These are phyloP conservation scores for Penicillium robsamsonii DNA, from an alignment of 495 filamentous ascomycete species.

Conservation along the genomic window DNA sequence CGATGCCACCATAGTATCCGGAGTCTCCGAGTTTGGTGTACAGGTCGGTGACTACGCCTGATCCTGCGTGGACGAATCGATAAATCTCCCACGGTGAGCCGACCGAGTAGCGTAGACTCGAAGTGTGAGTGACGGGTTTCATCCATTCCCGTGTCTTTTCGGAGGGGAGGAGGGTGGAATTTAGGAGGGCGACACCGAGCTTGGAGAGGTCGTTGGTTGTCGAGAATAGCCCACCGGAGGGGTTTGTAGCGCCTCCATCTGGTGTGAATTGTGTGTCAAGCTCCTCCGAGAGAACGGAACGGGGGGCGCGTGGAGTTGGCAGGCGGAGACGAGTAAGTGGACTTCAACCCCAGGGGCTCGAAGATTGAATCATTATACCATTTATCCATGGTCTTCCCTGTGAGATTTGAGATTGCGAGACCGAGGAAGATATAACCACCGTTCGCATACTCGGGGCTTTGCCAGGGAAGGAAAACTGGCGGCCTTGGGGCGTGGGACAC, in stretches of 20 bases:
- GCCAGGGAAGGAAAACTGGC: conserved; percentile 47
- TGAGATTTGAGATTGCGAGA: conserved; percentile 54
- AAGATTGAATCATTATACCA: conserved; percentile 47
- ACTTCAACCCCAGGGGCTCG: conserved; percentile 43
- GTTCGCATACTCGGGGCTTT: conserved; percentile 57
- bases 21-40: conserved; percentile 49
- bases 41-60: conserved; percentile 33
- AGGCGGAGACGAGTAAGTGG: conserved; percentile 39
- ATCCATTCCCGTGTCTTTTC: conserved; percentile 42
- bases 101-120: conserved; percentile 43
- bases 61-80: conserved; percentile 28
- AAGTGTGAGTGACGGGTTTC: conserved; percentile 50
- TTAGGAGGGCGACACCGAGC: conserved; percentile 47
- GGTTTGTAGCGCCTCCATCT: conserved; percentile 22
- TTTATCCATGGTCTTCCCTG: conserved; percentile 40
- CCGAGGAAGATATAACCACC: conserved; percentile 53
- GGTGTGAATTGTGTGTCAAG: conserved; percentile 35
- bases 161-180: conserved; percentile 42
- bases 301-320: conserved; percentile 15
- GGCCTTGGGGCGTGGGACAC: conserved; percentile 15
- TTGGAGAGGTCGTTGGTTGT: conserved; percentile 30
- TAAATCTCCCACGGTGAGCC: conserved; percentile 49
- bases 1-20: conserved; percentile 32
- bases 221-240: conserved; percentile 36
- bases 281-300: conserved; percentile 22